These are phyloP conservation scores for Vanilla planifolia DNA, from an alignment of 106 monocot species.

Conservation along the genomic window DNA sequence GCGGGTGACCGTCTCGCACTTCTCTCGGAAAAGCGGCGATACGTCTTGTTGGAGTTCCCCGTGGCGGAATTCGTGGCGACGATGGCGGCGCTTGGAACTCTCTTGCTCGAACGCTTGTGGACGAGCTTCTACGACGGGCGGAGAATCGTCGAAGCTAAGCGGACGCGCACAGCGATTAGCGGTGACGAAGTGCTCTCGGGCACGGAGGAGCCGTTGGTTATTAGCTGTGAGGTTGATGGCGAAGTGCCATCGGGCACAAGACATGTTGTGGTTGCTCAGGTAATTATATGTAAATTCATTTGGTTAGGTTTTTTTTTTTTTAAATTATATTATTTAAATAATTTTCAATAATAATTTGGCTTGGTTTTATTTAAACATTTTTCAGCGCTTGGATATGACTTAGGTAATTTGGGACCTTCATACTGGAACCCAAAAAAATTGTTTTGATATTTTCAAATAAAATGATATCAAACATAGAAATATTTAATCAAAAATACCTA, in stretches of 20 bases:
- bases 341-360: no score
- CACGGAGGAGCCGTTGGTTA: no score
- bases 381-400: no score
- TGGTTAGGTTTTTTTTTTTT: background rate
- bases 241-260: slow-evolving; percentile 1
- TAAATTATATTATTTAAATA: no score
- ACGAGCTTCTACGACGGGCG: slow-evolving; percentile 8
- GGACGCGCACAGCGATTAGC: background rate
- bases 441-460: no score
- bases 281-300: background rate
- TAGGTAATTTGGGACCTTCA: no score
- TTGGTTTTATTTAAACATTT: no score
- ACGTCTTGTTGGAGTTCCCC: slow-evolving; percentile 14
- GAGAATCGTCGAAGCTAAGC: background rate
- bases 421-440: no score
- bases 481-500: no score
- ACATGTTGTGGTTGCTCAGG: slow-evolving; percentile 19
- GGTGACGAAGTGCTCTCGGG: no score
- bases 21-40: slow-evolving; percentile 24
- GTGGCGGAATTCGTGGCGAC: slow-evolving; percentile 21
- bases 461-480: no score
- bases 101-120: slow-evolving; percentile 8
- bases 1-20: slow-evolving; percentile 30
- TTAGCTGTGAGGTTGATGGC: background rate
- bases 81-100: slow-evolving; percentile 16